A percentile compares a stretch with the other conserved stretches of the same genome.
These are phyloP conservation scores for Sanguinoderma infundibulare DNA, from an alignment of 1,284 basidiomycete species.

Conservation along the genomic window DNA sequence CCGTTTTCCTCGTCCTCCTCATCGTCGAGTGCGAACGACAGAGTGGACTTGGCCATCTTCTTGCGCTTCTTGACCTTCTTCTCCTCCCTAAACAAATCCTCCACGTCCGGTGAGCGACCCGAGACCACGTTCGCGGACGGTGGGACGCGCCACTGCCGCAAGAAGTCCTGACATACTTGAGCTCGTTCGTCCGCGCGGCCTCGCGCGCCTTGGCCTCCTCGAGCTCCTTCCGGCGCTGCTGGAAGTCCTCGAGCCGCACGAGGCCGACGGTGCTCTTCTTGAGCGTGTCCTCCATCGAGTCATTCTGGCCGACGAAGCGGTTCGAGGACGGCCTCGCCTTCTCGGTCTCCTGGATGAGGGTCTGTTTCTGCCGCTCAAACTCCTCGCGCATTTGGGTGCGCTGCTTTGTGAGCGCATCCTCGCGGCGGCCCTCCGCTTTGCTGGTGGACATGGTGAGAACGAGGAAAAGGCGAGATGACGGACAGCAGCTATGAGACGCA, in stretches of 20 bases:
- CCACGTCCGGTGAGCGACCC: slow-evolving; percentile 73
- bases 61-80: slow-evolving; percentile 93
- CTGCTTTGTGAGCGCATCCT: slow-evolving; percentile 81
- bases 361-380: slow-evolving; percentile 88
- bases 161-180: slow-evolving; percentile 73
- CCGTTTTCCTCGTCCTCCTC: slow-evolving; percentile 53
- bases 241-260: slow-evolving; percentile 92
- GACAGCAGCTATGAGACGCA: slow-evolving; percentile 14
- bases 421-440: slow-evolving; percentile 76
- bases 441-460: slow-evolving; percentile 58
- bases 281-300: slow-evolving; percentile 93
- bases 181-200: slow-evolving; percentile 80
- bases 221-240: slow-evolving; percentile 84
- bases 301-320: slow-evolving; percentile 93
- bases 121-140: neutral
- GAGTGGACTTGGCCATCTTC: slow-evolving; percentile 78
- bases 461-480: slow-evolving; percentile 12
- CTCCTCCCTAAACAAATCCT: slow-evolving; percentile 85
- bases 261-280: slow-evolving; percentile 95
- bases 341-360: slow-evolving; percentile 82
- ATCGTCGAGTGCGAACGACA: slow-evolving; percentile 91
- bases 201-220: slow-evolving; percentile 93
- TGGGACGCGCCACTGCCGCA: slow-evolving; percentile 13
- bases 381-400: slow-evolving; percentile 85
- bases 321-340: slow-evolving; percentile 82